These are phyloP conservation scores for Moesziomyces sp. DNA, from an alignment of 1,284 basidiomycete species.

Conservation along the genomic window DNA sequence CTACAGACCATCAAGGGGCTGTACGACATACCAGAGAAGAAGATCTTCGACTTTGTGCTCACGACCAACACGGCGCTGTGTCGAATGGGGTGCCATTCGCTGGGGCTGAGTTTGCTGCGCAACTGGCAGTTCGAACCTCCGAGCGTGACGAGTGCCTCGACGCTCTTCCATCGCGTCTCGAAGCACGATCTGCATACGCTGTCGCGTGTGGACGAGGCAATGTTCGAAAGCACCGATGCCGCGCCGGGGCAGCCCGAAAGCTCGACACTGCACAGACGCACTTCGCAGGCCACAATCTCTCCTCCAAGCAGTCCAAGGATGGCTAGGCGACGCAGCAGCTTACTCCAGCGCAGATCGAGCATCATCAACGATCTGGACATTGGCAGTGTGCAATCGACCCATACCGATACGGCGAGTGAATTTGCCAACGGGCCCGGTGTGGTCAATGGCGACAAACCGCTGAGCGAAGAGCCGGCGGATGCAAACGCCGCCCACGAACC, in stretches of 20 bases:
- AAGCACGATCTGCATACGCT: slow-evolving; percentile 40
- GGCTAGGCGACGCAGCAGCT: slow-evolving; percentile 36
- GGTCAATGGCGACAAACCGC: not conserved
- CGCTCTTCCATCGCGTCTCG: slow-evolving; percentile 33
- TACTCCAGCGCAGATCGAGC: slow-evolving; percentile 43
- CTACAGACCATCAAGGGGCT: slow-evolving; percentile 90
- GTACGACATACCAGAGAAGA: slow-evolving; percentile 83
- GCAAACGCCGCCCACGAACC: not conserved
- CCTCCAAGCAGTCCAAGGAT: slow-evolving; percentile 41
- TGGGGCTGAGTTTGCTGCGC: slow-evolving; percentile 85
- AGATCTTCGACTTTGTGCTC: slow-evolving; percentile 91
- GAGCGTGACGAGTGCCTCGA: slow-evolving; percentile 64
- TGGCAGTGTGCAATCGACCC: slow-evolving; percentile 1
- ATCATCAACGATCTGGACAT: slow-evolving; percentile 56
- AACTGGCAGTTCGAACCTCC: slow-evolving; percentile 91
- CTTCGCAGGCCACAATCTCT: slow-evolving; percentile 30
- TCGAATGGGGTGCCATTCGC: slow-evolving; percentile 91
- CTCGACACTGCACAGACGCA: slow-evolving; percentile 11
- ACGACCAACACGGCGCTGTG: slow-evolving; percentile 91
- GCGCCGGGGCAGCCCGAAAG: not conserved
- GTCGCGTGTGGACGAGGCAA: slow-evolving; percentile 29
- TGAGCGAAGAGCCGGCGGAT: slow-evolving; percentile 10
- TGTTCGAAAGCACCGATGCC: slow-evolving; percentile 20
- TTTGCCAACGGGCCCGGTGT: not conserved
- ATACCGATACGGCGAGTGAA: not conserved